Evolutionary conservation across 768 basidiomycete species (phyloP).

Genomic region (Termitomyces bulborhizus): DNA sequence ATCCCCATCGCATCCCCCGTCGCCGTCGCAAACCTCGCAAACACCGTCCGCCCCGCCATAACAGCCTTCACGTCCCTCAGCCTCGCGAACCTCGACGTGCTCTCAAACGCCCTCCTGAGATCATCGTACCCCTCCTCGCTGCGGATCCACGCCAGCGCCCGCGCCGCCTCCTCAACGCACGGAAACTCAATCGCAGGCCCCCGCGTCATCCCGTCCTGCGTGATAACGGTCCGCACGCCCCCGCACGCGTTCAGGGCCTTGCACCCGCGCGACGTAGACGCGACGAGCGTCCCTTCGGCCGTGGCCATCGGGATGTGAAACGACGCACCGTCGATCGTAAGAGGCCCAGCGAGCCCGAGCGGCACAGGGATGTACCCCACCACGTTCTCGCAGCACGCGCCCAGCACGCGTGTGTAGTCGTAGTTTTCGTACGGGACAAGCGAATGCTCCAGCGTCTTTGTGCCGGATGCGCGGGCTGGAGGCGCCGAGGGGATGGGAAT

Average conservation of each 20-base stretch:
- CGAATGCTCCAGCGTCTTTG: slow-evolving; percentile 78
- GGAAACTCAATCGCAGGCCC: slow-evolving; percentile 99
- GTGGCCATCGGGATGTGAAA: slow-evolving; percentile 98
- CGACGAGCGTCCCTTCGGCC: slow-evolving; percentile 98
- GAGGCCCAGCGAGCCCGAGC: slow-evolving; percentile 93
- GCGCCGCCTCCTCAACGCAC: slow-evolving; percentile 66
- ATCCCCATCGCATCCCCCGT: slow-evolving; percentile 99
- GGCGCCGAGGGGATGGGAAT: no score
- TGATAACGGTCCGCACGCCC: slow-evolving; percentile 91
- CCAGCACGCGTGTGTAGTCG: slow-evolving; percentile 90
- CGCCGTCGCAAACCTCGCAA: slow-evolving; percentile 86
- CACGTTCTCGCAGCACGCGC: slow-evolving; percentile 99
- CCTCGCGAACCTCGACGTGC: slow-evolving; percentile 89
- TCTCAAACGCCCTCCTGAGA: slow-evolving; percentile 85
- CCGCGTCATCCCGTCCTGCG: slow-evolving; percentile 93
- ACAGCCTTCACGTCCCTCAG: slow-evolving; percentile 82
- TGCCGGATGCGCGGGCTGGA: slow-evolving; percentile 76
- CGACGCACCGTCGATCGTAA: slow-evolving; percentile 79
- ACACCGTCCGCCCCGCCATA: slow-evolving; percentile 90
- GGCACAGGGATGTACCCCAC: slow-evolving; percentile 96
- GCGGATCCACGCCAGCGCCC: slow-evolving; percentile 85
- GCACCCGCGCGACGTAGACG: slow-evolving; percentile 94
- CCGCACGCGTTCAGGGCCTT: slow-evolving; percentile 97
- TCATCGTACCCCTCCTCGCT: slow-evolving; percentile 57
- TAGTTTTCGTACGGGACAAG: slow-evolving; percentile 80